Evolutionary conservation across 73 alveolate species (phyloP).

Genomic region (Tetrahymena thermophila): DNA sequence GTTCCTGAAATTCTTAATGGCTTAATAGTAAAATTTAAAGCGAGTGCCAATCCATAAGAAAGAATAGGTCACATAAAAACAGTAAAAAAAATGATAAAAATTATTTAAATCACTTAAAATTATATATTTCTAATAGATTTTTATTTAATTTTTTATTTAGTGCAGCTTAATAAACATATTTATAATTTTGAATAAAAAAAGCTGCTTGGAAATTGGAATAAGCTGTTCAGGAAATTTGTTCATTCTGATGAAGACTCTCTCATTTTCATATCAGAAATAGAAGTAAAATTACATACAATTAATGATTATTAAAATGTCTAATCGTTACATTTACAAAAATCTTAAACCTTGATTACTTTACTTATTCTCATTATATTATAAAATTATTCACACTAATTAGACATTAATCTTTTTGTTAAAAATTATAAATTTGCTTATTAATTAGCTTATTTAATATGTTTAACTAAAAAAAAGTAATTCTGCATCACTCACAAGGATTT

Average conservation of each 20-base stretch:
- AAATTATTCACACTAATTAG: neutral
- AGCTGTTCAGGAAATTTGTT: neutral
- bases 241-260: neutral
- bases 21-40: neutral
- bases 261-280: neutral
- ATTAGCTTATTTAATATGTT: neutral
- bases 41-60: neutral
- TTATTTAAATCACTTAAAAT: neutral
- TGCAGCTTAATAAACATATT: neutral
- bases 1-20: neutral
- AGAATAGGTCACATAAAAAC: neutral
- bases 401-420: neutral
- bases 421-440: neutral
- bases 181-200: neutral
- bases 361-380: neutral
- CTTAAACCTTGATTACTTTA: too few species aligned
- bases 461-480: neutral
- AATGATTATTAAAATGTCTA: neutral
- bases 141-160: neutral
- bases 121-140: neutral
- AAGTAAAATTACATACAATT: neutral
- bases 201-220: conserved; percentile 3
- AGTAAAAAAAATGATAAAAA: neutral
- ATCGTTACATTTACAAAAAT: neutral
- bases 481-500: neutral